These are phyloP conservation scores for Pythium graminicola DNA, from an alignment of 352 stramenopile genomes.

Conservation along the genomic window DNA sequence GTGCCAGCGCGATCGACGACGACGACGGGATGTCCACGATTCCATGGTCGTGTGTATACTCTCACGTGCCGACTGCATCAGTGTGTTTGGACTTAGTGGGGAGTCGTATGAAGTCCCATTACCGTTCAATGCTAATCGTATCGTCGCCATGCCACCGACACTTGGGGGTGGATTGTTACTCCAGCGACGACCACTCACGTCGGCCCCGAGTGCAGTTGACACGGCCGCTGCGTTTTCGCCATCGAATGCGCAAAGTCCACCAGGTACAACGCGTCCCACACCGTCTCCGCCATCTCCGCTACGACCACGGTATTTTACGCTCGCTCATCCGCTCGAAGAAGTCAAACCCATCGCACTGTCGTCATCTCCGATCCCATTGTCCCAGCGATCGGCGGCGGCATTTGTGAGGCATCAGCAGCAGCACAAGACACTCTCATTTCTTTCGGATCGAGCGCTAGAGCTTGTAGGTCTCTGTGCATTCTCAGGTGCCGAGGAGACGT, in stretches of 20 bases:
- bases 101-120: constrained; percentile 69
- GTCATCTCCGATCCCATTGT: background rate
- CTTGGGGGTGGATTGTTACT: constrained; percentile 46
- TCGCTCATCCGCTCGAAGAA: constrained; percentile 67
- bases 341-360: constrained; percentile 55
- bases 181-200: constrained; percentile 41
- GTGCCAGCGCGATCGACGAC: constrained; percentile 5
- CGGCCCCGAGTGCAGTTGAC: constrained; percentile 27
- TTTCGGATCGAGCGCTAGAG: constrained; percentile 51
- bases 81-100: constrained; percentile 52
- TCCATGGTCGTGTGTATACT: constrained; percentile 51
- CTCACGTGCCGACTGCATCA: constrained; percentile 58
- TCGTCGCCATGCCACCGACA: constrained; percentile 29
- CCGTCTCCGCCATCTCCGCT: background rate
- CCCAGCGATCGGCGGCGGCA: background rate
- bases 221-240: constrained; percentile 27
- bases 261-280: background rate
- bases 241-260: constrained; percentile 4
- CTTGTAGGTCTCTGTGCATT: constrained; percentile 33
- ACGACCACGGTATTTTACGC: constrained; percentile 63
- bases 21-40: background rate
- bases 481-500: background rate
- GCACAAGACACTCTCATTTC: constrained; percentile 21
- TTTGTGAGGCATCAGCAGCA: background rate
- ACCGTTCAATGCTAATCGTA: constrained; percentile 58